Evolutionary conservation across 139 green algal species (phyloP), one percentile per base, ranked within the genome.

Genomic region (Pseudopediastrum boryanum): DNA sequence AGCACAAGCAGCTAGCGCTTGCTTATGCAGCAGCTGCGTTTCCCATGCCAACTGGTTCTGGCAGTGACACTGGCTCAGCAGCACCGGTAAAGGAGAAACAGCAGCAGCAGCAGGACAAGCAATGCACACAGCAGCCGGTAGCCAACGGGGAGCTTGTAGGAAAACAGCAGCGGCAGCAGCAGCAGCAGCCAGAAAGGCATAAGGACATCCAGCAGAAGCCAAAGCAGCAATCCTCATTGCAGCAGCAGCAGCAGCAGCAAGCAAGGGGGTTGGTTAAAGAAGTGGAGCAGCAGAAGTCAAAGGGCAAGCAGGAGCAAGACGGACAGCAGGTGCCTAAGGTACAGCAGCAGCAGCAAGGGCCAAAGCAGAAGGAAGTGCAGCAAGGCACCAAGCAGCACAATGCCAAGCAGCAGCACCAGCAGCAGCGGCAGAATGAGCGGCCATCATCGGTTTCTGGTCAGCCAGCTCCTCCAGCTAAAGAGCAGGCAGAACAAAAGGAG

Each of bases 301-400:
- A 35, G 25, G 61, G 39, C 54, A 48, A 19, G 25, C 46, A 66
- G 56, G 56, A 23, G 56, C 56, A 23, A 13, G 56, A n/a, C 56
- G 13, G 25, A 25, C 2, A 33, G 29, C 13, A 6, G 29, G 25
- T 2, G 19, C 33, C 16, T 27, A 5, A 44, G n/a, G 12, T 23
- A 31, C 58, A 58, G 35, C 71, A 52, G 71, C 70, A 67, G 70
- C 48, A 50, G 44, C 51, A 52, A 43, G 19, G 42, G 27, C 74
- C 21, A 61, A 9, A 39, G 71, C 33, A 31, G 52, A 54, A 42
- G 71, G n/a, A 29, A 56, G 39, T 23, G 2, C 25, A 54, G 36
- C 12, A 2, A 6, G 25, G 38, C 25, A n/a, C 25, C 35, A 46
- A 78, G 58, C 42, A 79, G 59, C 31, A 29, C 42, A 31, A 19